Conservation (phyloP, 177 flowering plant species). For the Vitis hybrid region DNA sequence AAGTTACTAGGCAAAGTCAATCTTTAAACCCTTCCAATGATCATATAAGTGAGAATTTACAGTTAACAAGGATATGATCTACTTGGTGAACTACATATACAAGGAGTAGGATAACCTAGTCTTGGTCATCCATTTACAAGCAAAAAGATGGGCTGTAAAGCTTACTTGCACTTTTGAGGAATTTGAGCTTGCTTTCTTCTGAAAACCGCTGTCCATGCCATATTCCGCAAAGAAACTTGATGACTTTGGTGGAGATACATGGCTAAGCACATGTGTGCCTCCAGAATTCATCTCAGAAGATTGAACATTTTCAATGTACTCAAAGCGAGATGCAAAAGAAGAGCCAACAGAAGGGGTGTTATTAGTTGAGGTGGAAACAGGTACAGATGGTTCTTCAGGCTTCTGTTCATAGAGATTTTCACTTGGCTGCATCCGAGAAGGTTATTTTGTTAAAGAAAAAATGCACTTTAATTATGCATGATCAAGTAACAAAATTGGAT, state of each 20-base stretch:
- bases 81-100: background rate
- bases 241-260: constrained; percentile 85
- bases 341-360: constrained; percentile 38
- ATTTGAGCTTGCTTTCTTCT: constrained; percentile 56
- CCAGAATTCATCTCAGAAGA: constrained; percentile 52
- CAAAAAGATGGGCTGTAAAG: background rate
- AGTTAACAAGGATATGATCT: background rate
- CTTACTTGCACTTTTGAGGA: constrained; percentile 77
- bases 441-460: background rate
- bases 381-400: constrained; percentile 81
- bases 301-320: constrained; percentile 72
- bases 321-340: constrained; percentile 80
- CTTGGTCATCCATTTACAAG: background rate
- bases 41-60: background rate
- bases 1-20: too few relatives aligned
- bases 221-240: constrained; percentile 86
- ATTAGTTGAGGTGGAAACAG: constrained; percentile 47
- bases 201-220: constrained; percentile 86
- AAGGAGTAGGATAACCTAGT: background rate
- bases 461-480: background rate
- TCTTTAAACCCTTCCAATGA: too few relatives aligned
- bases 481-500: background rate
- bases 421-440: constrained; percentile 58
- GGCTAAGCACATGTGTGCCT: constrained; percentile 55
- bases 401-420: constrained; percentile 95